Evolutionary conservation across 2,329 filamentous ascomycete species (phyloP).

Genomic region (Fusarium sp.): DNA sequence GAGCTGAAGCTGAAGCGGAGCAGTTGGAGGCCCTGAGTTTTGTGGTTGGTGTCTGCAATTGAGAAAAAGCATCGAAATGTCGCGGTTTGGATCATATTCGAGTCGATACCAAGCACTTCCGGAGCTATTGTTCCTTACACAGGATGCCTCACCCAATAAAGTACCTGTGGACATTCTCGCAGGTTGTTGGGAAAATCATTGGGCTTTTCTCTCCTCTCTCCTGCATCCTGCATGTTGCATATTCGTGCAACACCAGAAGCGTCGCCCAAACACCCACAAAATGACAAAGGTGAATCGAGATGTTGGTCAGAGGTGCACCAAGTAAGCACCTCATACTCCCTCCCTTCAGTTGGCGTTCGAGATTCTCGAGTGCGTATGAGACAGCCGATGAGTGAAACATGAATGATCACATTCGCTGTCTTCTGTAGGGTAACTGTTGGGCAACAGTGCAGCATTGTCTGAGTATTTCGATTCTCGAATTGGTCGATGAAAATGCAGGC

Average conservation of each 20-base stretch:
- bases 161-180: neutral
- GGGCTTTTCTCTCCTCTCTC: neutral
- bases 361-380: slow-evolving; percentile 5
- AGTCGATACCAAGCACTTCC: neutral
- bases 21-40: neutral
- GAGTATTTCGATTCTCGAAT: neutral
- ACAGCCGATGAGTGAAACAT: slow-evolving; percentile 3
- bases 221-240: neutral
- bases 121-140: neutral
- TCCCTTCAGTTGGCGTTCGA: slow-evolving; percentile 5
- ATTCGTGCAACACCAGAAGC: neutral
- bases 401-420: neutral
- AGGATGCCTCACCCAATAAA: neutral
- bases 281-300: neutral
- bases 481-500: neutral
- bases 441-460: slow-evolving; percentile 2
- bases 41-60: neutral
- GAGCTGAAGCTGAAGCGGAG: slow-evolving; percentile 3
- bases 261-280: neutral
- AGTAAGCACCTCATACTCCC: neutral
- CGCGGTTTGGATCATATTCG: neutral
- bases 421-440: slow-evolving; percentile 13
- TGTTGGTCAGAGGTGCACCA: neutral
- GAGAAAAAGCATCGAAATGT: neutral
- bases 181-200: neutral